A percentile compares a stretch with the other conserved stretches of the same genome.
Conservation (phyloP, 768 basidiomycete genomes). For the Gloeopeniophorella convolvens region DNA sequence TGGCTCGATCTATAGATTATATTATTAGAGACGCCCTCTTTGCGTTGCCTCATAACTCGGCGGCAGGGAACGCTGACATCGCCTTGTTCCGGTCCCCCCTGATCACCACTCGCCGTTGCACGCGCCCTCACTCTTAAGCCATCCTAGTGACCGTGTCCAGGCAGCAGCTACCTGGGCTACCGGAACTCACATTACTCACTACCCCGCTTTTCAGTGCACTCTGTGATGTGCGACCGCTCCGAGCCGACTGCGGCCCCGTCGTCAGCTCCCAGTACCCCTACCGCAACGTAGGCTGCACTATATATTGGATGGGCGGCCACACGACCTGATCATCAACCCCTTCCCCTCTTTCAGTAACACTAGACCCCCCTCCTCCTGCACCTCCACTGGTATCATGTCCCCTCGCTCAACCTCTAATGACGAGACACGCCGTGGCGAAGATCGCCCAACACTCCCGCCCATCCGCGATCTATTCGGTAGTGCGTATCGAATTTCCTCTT, state of each 20-base stretch:
- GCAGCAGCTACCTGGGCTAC: constrained; percentile 10
- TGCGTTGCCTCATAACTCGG: constrained; percentile 17
- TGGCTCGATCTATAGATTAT: constrained; percentile 10
- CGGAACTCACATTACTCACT: neutral
- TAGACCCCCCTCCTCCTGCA: neutral
- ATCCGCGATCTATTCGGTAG: constrained; percentile 21
- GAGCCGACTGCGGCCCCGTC: neutral
- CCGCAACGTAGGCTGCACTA: constrained; percentile 9
- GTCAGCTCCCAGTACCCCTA: constrained; percentile 2
- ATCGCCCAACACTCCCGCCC: constrained; percentile 21
- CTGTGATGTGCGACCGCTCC: neutral
- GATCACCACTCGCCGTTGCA: constrained; percentile 11
- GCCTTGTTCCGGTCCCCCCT: constrained; percentile 18
- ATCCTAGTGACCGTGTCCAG: constrained; percentile 22
- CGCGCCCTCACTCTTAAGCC: neutral
- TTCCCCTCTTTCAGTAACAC: constrained; percentile 2
- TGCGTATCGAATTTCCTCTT: constrained; percentile 1
- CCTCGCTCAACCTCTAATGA: constrained; percentile 10
- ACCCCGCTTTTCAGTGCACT: neutral
- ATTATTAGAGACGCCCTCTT: constrained; percentile 5
- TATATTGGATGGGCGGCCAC: neutral
- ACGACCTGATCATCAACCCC: neutral
- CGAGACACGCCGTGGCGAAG: constrained; percentile 16
- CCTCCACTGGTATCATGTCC: constrained; percentile 4
- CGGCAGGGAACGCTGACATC: neutral